These are phyloP conservation scores for Auricularia cornea DNA, from an alignment of 768 basidiomycete genomes.

Conservation along the genomic window DNA sequence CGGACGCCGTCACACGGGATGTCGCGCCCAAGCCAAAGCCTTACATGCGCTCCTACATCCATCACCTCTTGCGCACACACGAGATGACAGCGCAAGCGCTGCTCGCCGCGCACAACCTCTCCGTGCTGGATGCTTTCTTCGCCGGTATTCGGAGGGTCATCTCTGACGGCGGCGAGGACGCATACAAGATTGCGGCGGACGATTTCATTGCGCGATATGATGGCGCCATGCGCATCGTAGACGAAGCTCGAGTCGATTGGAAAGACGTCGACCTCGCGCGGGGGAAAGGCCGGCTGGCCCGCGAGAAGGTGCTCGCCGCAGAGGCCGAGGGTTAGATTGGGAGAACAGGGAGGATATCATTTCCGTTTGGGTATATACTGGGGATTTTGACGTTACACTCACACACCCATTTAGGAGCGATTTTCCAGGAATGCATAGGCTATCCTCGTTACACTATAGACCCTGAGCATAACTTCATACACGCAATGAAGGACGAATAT, in stretches of 20 bases:
- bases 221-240: slow-evolving; percentile 35
- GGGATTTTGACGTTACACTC: no score
- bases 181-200: slow-evolving; percentile 20
- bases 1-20: slow-evolving; percentile 20
- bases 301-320: slow-evolving; percentile 45
- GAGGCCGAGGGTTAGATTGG: neutral
- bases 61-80: slow-evolving; percentile 81
- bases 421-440: neutral
- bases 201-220: slow-evolving; percentile 48
- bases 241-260: slow-evolving; percentile 50
- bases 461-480: neutral
- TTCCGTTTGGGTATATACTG: no score
- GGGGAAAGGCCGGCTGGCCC: slow-evolving; percentile 65
- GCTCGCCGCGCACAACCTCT: slow-evolving; percentile 67
- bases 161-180: slow-evolving; percentile 25
- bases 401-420: no score
- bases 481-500: neutral
- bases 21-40: slow-evolving; percentile 18
- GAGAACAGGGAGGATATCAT: no score
- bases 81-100: slow-evolving; percentile 83
- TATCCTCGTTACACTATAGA: neutral
- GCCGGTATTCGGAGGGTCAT: slow-evolving; percentile 37
- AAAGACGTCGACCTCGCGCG: slow-evolving; percentile 56
- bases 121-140: slow-evolving; percentile 59
- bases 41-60: slow-evolving; percentile 57